These are phyloP conservation scores for Adansonia madagascariensis DNA, from an alignment of 441 rosid genomes.

Conservation along the genomic window DNA sequence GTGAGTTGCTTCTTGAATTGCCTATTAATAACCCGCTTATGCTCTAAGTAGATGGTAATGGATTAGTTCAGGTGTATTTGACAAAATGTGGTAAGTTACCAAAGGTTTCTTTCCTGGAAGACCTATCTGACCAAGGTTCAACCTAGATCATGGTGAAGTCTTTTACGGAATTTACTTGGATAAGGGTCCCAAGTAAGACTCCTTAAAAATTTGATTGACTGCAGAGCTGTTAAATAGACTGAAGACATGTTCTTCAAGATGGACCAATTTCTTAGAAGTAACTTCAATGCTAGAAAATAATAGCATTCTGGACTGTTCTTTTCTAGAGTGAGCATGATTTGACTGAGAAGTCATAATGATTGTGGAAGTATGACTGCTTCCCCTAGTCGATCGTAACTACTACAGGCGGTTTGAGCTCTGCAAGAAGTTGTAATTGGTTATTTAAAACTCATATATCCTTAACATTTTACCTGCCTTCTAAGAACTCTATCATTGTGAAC, in stretches of 20 bases:
- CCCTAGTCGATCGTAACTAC: neutral
- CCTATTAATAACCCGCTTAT: conserved; percentile 1
- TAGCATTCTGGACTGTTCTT: neutral
- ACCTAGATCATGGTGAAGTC: neutral
- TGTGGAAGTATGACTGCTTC: neutral
- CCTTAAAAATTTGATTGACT: neutral
- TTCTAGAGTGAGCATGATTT: neutral
- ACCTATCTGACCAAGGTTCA: neutral
- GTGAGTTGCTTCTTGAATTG: neutral
- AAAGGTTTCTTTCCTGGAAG: neutral
- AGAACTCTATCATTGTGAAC: neutral
- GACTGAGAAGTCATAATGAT: neutral
- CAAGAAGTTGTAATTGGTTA: neutral
- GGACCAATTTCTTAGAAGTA: neutral
- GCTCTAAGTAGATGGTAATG: neutral
- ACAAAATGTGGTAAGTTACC: conserved; percentile 3
- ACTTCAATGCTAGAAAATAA: neutral
- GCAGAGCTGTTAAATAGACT: neutral
- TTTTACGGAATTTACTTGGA: conserved; percentile 8
- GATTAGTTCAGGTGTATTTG: conserved; percentile 1
- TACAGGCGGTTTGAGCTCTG: conserved; percentile 10
- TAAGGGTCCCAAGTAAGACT: no score
- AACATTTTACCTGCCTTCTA: neutral
- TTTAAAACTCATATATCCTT: neutral
- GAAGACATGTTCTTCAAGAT: neutral